A percentile compares a stretch with the other conserved stretches of the same genome.
phyloP scores from a whole-genome alignment of 768 basidiomycete species.

The Lentinula aciculospora region DNA sequence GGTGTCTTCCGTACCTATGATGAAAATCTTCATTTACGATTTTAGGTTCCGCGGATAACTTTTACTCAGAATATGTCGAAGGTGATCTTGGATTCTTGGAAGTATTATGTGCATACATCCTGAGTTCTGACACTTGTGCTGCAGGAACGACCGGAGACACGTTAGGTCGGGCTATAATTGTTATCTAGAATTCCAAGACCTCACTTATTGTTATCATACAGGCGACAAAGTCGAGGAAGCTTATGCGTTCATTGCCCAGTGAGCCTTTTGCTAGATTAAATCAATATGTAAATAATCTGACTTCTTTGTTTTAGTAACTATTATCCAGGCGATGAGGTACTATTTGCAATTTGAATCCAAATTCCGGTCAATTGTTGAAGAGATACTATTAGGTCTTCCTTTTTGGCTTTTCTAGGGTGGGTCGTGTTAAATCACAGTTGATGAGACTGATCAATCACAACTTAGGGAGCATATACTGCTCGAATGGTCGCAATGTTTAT shows the following conservation, averaged over 20 bases:
- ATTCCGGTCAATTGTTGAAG: conserved; percentile 3
- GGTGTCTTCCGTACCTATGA: neutral
- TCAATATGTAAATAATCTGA: neutral
- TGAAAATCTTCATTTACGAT: neutral
- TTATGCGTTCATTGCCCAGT: conserved; percentile 80
- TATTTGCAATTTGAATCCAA: neutral
- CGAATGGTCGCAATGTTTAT: conserved; percentile 71
- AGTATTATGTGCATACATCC: neutral
- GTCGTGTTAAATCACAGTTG: conserved; percentile 8
- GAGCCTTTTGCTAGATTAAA: conserved; percentile 18
- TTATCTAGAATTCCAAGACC: neutral
- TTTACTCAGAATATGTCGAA: conserved; percentile 56
- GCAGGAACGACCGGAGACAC: conserved; percentile 60
- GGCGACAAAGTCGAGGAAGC: conserved; percentile 69
- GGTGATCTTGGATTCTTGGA: conserved; percentile 32
- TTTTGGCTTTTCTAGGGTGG: conserved; percentile 72
- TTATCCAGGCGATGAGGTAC: conserved; percentile 64
- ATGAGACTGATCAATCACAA: conserved; percentile 6
- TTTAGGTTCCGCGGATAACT: conserved; percentile 43
- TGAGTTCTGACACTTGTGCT: neutral
- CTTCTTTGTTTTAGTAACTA: conserved; percentile 48
- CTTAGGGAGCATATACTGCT: conserved; percentile 70
- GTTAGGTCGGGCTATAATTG: conserved; percentile 35
- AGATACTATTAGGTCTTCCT: conserved; percentile 53
- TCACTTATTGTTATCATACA: neutral